A percentile compares a stretch with the other conserved stretches of the same genome.
phyloP scores from a whole-genome alignment of 108 stramenopile genomes.

The Cylindrotheca fusiformis region DNA sequence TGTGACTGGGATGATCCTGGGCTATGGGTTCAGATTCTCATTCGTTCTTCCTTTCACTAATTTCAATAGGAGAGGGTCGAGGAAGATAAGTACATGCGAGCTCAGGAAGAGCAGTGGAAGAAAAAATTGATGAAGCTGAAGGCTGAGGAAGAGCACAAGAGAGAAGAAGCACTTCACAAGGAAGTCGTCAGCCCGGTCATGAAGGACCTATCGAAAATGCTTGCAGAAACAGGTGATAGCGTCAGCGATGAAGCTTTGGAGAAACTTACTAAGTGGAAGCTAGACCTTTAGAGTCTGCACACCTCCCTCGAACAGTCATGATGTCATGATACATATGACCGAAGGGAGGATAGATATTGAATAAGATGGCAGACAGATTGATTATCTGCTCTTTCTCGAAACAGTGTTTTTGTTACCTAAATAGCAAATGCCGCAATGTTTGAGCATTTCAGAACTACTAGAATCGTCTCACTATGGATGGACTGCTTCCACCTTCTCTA shows the following conservation, averaged over 20 bases:
- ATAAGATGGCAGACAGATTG: too few relatives aligned
- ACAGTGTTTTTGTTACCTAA: too few relatives aligned
- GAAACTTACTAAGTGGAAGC: slow-evolving; percentile 39
- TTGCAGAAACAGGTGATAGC: slow-evolving; percentile 30
- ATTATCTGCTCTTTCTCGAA: too few relatives aligned
- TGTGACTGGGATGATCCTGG: not conserved
- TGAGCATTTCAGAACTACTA: too few relatives aligned
- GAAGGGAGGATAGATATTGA: too few relatives aligned
- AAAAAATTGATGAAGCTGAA: slow-evolving; percentile 30
- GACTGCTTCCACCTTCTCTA: too few relatives aligned
- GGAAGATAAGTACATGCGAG: slow-evolving; percentile 46
- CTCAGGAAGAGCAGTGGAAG: slow-evolving; percentile 39
- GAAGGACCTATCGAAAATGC: slow-evolving; percentile 14
- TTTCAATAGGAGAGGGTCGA: slow-evolving; percentile 49
- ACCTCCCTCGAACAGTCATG: too few relatives aligned
- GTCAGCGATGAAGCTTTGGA: slow-evolving; percentile 37
- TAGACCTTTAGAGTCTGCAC: slow-evolving; percentile 33
- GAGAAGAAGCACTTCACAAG: slow-evolving; percentile 12
- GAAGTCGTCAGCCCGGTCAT: slow-evolving; percentile 29
- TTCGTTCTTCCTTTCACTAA: not conserved
- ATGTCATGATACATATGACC: too few relatives aligned
- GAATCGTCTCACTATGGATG: too few relatives aligned
- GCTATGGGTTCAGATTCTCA: not conserved
- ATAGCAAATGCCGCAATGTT: too few relatives aligned
- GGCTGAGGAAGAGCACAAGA: slow-evolving; percentile 29